Base-by-base conservation (phyloP, 2,329 filamentous ascomycete genomes). In the Escovopsis sp. region DNA sequence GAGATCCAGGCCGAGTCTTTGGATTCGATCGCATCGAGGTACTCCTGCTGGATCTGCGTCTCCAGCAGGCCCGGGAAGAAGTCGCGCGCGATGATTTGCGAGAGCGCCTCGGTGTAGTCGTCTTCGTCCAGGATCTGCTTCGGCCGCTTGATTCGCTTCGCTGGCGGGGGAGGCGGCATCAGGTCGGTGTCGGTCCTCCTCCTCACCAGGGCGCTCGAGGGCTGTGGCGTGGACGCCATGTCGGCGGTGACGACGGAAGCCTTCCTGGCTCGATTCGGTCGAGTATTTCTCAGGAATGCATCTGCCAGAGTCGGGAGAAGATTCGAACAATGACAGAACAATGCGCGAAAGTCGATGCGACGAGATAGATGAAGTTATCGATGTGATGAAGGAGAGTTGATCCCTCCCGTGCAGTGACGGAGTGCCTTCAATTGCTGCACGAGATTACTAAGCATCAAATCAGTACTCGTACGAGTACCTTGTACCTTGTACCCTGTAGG, bases 51-150 rank as follows among this genome's bases (percentile, higher is more conserved):
- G 1, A 81, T 81, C 52, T 94, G 79, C 12, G 79, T 80, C 58
- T 96, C 87, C 5, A 88, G 66, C 0, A 98, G 70, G 0, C 89
- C 91, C 0, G 91, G 91, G 54, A 96, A 98, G 67, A 94, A 98
- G 67, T 98, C 91, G 49, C 91, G 79, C 9, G 86, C 85, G 48
- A 98, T 94, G 56, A 98, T 96, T 51, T 91, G 81, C 0, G 88
- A 94, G 25, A 98, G 70, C 1, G 84, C 83, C 44, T 87, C 79
- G 2, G 86, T 91, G 61, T 98, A 98, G 41, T 82, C 79, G 51
- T 98, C 89, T 68, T 98, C 91, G 59, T 94, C 86, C 25, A 98
- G 74, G 25, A 95, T 79, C 47, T 81, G 83, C 47, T 81, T 79
- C 0, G 91, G 91, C 40, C 91, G 76, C 63, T 95, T 95, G 55